A percentile compares a stretch with the other conserved stretches of the same genome.
Conservation (phyloP, 2,329 filamentous ascomycete species). For the Aspergillus texensis region DNA sequence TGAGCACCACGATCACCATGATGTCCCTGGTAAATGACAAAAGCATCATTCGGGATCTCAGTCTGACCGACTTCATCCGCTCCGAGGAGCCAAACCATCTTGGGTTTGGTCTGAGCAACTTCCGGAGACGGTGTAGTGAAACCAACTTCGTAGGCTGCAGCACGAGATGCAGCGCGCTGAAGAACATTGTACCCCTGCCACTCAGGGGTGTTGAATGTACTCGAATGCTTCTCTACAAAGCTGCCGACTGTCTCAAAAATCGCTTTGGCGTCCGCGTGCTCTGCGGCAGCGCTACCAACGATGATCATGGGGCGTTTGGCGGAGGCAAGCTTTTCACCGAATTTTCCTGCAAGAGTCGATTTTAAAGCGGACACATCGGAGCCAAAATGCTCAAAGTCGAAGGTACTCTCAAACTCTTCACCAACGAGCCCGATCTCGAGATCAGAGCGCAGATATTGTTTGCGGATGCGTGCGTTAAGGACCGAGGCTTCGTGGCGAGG, state of each 20-base stretch:
- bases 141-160: slow-evolving; percentile 92
- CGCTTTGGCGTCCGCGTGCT: slow-evolving; percentile 87
- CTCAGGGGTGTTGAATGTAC: slow-evolving; percentile 82
- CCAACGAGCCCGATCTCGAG: slow-evolving; percentile 91
- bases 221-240: slow-evolving; percentile 91
- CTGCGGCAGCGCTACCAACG: slow-evolving; percentile 86
- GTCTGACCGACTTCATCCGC: slow-evolving; percentile 85
- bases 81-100: slow-evolving; percentile 95
- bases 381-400: slow-evolving; percentile 91
- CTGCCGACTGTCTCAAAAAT: slow-evolving; percentile 88
- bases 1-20: slow-evolving; percentile 93
- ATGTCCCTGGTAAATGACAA: slow-evolving; percentile 97
- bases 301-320: slow-evolving; percentile 97
- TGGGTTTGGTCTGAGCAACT: slow-evolving; percentile 82
- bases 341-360: slow-evolving; percentile 78
- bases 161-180: slow-evolving; percentile 87
- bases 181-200: slow-evolving; percentile 99
- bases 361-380: slow-evolving; percentile 78
- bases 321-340: slow-evolving; percentile 86
- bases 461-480: slow-evolving; percentile 93
- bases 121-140: slow-evolving; percentile 83
- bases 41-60: slow-evolving; percentile 93
- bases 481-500: slow-evolving; percentile 92
- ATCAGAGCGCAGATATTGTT: slow-evolving; percentile 96
- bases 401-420: slow-evolving; percentile 89